phyloP scores from a whole-genome alignment of 2,329 filamentous ascomycete genomes.

The Cladophialophora bantiana region DNA sequence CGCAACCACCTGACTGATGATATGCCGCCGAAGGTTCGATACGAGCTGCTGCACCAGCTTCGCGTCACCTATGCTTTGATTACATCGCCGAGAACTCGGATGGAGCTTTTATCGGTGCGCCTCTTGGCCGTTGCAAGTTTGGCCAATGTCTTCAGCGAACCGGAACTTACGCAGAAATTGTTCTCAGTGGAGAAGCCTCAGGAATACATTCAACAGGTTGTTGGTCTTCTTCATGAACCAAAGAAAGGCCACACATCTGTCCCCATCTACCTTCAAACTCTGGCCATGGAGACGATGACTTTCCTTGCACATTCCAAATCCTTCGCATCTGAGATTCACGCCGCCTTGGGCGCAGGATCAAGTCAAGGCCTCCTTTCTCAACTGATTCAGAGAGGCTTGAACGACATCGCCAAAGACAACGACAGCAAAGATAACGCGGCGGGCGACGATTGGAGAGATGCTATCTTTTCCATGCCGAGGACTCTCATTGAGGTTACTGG shows the following conservation, averaged over 20 bases:
- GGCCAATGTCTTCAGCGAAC: constrained; percentile 84
- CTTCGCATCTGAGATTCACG: constrained; percentile 81
- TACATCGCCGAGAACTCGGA: constrained; percentile 69
- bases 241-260: constrained; percentile 71
- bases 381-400: constrained; percentile 86
- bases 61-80: constrained; percentile 82
- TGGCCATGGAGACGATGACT: constrained; percentile 81
- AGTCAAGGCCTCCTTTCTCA: constrained; percentile 96
- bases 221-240: constrained; percentile 86
- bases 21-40: constrained; percentile 75
- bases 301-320: constrained; percentile 80
- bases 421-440: constrained; percentile 67
- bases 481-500: constrained; percentile 60
- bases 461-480: constrained; percentile 84
- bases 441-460: constrained; percentile 87
- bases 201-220: constrained; percentile 90
- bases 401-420: constrained; percentile 72
- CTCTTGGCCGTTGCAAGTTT: constrained; percentile 89
- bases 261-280: constrained; percentile 79
- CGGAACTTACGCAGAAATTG: constrained; percentile 83
- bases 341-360: constrained; percentile 92
- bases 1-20: constrained; percentile 58
- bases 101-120: constrained; percentile 79
- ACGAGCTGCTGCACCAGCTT: constrained; percentile 84
- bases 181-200: constrained; percentile 85